Percentiles rank a stretch among this genome's conserved stretches.
phyloP scores from a whole-genome alignment of 495 filamentous ascomycete species.

The Neurospora sp. region DNA sequence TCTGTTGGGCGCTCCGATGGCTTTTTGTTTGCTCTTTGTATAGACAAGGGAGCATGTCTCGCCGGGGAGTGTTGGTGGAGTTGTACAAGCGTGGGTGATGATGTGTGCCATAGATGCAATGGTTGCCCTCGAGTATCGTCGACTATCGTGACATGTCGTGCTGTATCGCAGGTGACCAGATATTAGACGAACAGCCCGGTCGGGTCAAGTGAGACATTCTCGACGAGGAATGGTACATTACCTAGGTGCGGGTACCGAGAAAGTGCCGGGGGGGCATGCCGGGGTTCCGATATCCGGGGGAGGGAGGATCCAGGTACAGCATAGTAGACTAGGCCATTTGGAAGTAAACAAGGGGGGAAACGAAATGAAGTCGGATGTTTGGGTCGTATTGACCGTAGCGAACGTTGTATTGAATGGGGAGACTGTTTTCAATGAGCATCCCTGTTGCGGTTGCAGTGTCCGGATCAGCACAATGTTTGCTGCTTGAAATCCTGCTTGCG shows the following conservation, averaged over 20 bases:
- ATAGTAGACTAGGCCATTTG: not conserved
- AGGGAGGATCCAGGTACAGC: not conserved
- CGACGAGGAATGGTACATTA: not conserved
- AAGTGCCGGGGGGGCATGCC: not conserved
- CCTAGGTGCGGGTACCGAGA: not conserved
- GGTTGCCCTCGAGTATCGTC: not conserved
- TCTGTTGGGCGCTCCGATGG: not conserved
- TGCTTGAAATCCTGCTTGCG: not conserved
- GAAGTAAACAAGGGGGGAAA: not conserved
- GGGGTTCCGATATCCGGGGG: not conserved
- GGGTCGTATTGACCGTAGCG: not conserved
- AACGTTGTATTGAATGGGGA: not conserved
- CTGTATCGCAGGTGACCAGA: not conserved
- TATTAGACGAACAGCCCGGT: not conserved
- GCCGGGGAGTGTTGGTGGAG: not conserved
- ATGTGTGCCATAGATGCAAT: not conserved
- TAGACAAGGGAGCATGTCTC: not conserved
- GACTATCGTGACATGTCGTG: not conserved
- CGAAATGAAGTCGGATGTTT: not conserved
- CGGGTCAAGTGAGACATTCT: not conserved
- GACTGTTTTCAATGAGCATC: not conserved
- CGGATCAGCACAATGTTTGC: not conserved
- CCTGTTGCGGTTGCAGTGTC: not conserved
- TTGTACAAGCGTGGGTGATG: not conserved
- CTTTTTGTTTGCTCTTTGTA: not conserved